Evolutionary conservation across 371 early-diverging fungal species (phyloP).

Genomic region (Fennellomyces sp.): DNA sequence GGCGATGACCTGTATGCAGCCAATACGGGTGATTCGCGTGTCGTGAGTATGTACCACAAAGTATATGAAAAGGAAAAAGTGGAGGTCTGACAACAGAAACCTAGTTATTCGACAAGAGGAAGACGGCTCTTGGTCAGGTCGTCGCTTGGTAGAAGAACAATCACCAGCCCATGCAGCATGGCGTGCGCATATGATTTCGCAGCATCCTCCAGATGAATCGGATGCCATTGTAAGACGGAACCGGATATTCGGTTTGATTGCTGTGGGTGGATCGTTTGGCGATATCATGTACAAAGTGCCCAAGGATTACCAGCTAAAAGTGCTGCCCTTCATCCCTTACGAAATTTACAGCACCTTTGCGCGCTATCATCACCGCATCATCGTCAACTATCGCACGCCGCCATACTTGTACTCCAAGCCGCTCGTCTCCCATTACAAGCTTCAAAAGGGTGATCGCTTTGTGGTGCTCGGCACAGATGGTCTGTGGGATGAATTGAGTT

Average conservation of each 20-base stretch:
- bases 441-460: conserved; percentile 74
- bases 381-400: conserved; percentile 77
- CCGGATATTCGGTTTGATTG: conserved; percentile 53
- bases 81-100: too few species aligned
- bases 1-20: conserved; percentile 77
- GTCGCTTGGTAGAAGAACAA: conserved; percentile 52
- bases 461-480: conserved; percentile 94
- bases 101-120: conserved; percentile 48
- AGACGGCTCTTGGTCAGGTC: conserved; percentile 48
- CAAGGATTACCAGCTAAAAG: conserved; percentile 61
- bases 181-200: conserved; percentile 43
- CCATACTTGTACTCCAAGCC: conserved; percentile 95
- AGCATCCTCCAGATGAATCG: conserved; percentile 45
- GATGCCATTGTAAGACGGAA: conserved; percentile 38
- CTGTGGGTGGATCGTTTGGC: conserved; percentile 70
- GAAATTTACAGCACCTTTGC: conserved; percentile 65
- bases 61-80: too few species aligned
- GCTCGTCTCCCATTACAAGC: conserved; percentile 70
- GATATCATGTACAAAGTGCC: conserved; percentile 85
- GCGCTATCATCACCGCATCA: conserved; percentile 64
- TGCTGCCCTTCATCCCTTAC: conserved; percentile 49
- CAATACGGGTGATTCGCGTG: conserved; percentile 77
- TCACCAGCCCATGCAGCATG: conserved; percentile 49
- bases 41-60: conserved; percentile 54
- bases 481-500: conserved; percentile 85